These are phyloP conservation scores for Rossbeevera mucosa DNA, from an alignment of 768 basidiomycete genomes.

Conservation along the genomic window DNA sequence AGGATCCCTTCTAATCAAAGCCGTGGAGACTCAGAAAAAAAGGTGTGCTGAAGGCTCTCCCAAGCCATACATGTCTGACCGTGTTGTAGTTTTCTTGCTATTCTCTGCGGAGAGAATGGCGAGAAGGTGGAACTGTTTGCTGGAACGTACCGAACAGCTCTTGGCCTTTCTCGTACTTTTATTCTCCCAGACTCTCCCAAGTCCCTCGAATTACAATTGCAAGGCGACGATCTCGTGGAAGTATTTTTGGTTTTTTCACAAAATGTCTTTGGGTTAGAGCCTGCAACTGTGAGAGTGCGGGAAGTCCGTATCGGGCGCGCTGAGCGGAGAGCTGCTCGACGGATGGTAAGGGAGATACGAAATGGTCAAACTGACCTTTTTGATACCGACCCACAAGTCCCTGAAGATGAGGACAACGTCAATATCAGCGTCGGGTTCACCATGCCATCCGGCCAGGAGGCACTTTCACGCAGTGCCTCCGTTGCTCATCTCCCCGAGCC, in stretches of 20 bases:
- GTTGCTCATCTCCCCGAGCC: slow-evolving; percentile 24
- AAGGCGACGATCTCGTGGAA: slow-evolving; percentile 90
- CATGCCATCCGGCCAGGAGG: slow-evolving; percentile 40
- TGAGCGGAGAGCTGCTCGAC: slow-evolving; percentile 78
- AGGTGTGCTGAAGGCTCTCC: slow-evolving; percentile 44
- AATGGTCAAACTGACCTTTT: slow-evolving; percentile 42
- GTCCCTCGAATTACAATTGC: slow-evolving; percentile 80
- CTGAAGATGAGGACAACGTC: slow-evolving; percentile 51
- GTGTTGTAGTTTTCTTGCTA: slow-evolving; percentile 73
- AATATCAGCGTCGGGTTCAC: slow-evolving; percentile 63
- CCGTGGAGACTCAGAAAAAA: slow-evolving; percentile 86
- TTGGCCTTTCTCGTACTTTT: slow-evolving; percentile 88
- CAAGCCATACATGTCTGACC: not conserved
- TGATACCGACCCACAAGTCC: slow-evolving; percentile 41
- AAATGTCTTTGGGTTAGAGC: slow-evolving; percentile 89
- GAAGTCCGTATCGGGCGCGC: slow-evolving; percentile 89
- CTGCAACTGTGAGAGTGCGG: slow-evolving; percentile 89
- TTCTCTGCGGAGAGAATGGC: slow-evolving; percentile 86
- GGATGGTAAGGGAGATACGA: slow-evolving; percentile 68
- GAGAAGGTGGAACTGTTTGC: slow-evolving; percentile 94
- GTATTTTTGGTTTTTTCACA: slow-evolving; percentile 88
- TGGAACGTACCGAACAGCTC: slow-evolving; percentile 84
- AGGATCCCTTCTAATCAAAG: slow-evolving; percentile 75
- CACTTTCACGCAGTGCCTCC: slow-evolving; percentile 28
- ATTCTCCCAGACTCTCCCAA: slow-evolving; percentile 88